These are phyloP conservation scores for Sphaerobolus stellatus DNA, from an alignment of 1,284 basidiomycete genomes.

Conservation along the genomic window DNA sequence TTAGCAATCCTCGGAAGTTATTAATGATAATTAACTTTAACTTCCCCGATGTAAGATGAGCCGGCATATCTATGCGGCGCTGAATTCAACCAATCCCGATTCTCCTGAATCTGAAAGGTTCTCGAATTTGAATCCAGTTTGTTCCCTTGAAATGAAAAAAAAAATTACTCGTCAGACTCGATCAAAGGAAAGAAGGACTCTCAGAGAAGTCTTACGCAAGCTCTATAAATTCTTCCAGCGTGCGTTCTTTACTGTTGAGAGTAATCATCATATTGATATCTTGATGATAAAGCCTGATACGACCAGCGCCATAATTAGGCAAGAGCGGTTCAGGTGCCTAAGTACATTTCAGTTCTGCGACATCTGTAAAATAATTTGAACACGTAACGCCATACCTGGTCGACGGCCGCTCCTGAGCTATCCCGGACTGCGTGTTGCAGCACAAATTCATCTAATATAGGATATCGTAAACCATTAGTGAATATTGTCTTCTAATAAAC, in stretches of 20 bases:
- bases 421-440: conserved; percentile 15
- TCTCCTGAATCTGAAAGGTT: conserved; percentile 31
- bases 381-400: too few species aligned
- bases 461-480: too few species aligned
- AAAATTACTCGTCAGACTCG: conserved; percentile 6
- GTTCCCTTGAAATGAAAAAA: neutral
- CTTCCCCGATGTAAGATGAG: too few species aligned
- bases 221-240: conserved; percentile 26
- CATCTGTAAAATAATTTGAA: neutral
- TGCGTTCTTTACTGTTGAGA: conserved; percentile 34
- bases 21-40: too few species aligned
- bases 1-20: too few species aligned
- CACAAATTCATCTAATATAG: conserved; percentile 20
- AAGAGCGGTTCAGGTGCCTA: conserved; percentile 35
- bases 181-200: conserved; percentile 8
- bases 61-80: neutral
- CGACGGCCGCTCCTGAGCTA: neutral
- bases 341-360: neutral
- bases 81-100: conserved; percentile 28
- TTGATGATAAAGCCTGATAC: conserved; percentile 26
- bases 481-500: neutral
- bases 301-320: conserved; percentile 35
- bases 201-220: conserved; percentile 33
- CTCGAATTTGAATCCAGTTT: neutral
- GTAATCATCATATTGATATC: conserved; percentile 32